Conservation (phyloP, 768 basidiomycete genomes). For the Trametes meyenii region DNA sequence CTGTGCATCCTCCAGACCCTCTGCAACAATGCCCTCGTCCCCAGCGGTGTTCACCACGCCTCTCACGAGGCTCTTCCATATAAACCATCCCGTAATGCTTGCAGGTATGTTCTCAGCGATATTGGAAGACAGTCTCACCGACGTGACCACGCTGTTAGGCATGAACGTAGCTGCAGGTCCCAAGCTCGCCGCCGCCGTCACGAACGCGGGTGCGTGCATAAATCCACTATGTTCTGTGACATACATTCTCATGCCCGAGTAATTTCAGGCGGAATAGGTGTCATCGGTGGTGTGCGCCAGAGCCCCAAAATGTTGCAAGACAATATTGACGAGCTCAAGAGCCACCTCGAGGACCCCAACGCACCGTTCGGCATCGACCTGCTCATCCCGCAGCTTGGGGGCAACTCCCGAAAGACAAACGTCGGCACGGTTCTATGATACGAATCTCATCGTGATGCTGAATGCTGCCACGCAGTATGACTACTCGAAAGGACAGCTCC, state of each 20-base stretch:
- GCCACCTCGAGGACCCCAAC: slow-evolving; percentile 69
- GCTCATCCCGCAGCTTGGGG: slow-evolving; percentile 80
- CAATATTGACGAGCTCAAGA: slow-evolving; percentile 74
- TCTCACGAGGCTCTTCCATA: slow-evolving; percentile 73
- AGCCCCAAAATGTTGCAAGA: slow-evolving; percentile 70
- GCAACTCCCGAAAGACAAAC: slow-evolving; percentile 84
- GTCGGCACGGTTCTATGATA: slow-evolving; percentile 30
- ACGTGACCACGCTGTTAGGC: slow-evolving; percentile 36
- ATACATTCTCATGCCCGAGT: neutral
- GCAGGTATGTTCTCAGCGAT: slow-evolving; percentile 48
- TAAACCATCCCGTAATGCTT: slow-evolving; percentile 84
- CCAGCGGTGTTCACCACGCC: slow-evolving; percentile 67
- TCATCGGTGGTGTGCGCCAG: slow-evolving; percentile 82
- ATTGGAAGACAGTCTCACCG: neutral
- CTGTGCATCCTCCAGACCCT: neutral
- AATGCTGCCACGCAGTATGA: slow-evolving; percentile 47
- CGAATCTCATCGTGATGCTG: neutral
- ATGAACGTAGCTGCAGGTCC: slow-evolving; percentile 91
- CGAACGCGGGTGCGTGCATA: slow-evolving; percentile 67
- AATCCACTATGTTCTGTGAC: neutral
- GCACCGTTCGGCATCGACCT: slow-evolving; percentile 85
- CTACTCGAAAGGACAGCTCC: slow-evolving; percentile 78
- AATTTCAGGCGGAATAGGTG: slow-evolving; percentile 73
- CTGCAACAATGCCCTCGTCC: slow-evolving; percentile 65
- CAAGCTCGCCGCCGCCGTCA: slow-evolving; percentile 84